Percentiles rank a stretch among this genome's conserved stretches.
Evolutionary conservation across 495 filamentous ascomycete species (phyloP).

Genomic region (Penicillium tannophilum): DNA sequence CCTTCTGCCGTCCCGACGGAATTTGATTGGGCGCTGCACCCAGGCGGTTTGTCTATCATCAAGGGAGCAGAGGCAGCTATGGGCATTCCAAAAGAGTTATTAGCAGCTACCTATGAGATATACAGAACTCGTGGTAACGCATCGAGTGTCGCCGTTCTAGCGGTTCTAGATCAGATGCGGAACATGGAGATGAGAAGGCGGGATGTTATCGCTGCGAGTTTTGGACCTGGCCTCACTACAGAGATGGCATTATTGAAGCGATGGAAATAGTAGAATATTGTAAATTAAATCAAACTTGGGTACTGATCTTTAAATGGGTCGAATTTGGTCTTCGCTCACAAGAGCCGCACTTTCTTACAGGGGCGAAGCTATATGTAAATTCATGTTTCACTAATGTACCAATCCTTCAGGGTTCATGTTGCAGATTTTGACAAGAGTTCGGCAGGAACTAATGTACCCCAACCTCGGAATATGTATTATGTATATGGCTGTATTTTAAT

Average conservation of each 20-base stretch:
- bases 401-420: no score
- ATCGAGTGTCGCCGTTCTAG: slow-evolving; percentile 60
- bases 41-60: slow-evolving; percentile 64
- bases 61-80: slow-evolving; percentile 56
- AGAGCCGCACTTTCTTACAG: no score
- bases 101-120: slow-evolving; percentile 62
- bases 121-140: slow-evolving; percentile 67
- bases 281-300: no score
- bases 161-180: slow-evolving; percentile 33
- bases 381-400: no score
- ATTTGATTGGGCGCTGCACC: slow-evolving; percentile 72
- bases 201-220: slow-evolving; percentile 59
- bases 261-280: no score
- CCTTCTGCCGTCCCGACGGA: slow-evolving; percentile 33
- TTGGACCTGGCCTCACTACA: slow-evolving; percentile 64
- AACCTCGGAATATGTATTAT: no score
- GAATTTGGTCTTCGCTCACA: no score
- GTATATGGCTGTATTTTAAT: no score
- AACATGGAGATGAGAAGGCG: slow-evolving; percentile 54
- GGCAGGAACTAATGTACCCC: no score
- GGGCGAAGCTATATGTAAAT: no score
- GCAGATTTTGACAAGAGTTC: no score
- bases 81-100: slow-evolving; percentile 55
- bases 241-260: slow-evolving; percentile 50
- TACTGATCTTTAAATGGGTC: no score